Evolutionary conservation across 345 rosid genomes (phyloP).

Genomic region (Mangifera indica): DNA sequence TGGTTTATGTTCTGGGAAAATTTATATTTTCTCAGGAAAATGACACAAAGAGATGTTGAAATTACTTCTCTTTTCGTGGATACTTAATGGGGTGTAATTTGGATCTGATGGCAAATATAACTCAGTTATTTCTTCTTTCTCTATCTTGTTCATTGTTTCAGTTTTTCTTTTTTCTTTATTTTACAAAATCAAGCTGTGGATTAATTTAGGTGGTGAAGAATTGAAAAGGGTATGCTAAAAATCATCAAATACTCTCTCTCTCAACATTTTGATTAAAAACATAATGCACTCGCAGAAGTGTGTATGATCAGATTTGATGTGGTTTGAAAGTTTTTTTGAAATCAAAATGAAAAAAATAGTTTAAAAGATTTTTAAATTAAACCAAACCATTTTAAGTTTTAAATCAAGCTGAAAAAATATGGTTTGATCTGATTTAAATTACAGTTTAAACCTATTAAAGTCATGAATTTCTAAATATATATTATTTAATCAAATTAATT

Average conservation of each 20-base stretch:
- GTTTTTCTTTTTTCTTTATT: not conserved
- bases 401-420: too few relatives aligned
- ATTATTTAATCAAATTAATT: too few relatives aligned
- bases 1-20: not conserved
- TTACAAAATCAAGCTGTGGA: not conserved
- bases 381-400: too few relatives aligned
- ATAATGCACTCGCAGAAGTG: too few relatives aligned
- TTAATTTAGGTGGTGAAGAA: not conserved
- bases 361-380: too few relatives aligned
- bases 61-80: not conserved
- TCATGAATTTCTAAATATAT: too few relatives aligned
- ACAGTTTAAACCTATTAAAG: too few relatives aligned
- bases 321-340: too few relatives aligned
- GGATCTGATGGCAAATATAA: not conserved
- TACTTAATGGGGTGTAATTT: not conserved
- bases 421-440: too few relatives aligned
- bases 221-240: not conserved
- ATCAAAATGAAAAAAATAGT: too few relatives aligned
- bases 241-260: not conserved
- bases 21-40: not conserved
- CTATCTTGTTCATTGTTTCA: not conserved
- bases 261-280: not conserved
- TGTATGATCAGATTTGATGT: too few relatives aligned
- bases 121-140: not conserved
- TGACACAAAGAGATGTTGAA: not conserved